Evolutionary conservation across 2,329 filamentous ascomycete species (phyloP).

Genomic region (Xylaria hypoxylon): DNA sequence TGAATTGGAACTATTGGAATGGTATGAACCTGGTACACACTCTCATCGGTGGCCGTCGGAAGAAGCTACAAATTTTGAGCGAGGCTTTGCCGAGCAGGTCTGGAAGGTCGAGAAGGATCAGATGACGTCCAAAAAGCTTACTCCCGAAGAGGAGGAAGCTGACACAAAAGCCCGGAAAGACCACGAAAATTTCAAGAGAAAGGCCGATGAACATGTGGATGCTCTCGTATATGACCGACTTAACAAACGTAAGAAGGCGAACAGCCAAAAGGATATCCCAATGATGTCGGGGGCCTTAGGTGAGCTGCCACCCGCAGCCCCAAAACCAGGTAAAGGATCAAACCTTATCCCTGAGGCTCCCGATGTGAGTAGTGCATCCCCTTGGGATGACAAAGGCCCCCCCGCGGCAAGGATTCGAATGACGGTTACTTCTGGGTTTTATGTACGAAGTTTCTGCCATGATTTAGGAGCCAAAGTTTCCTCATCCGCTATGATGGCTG

Average conservation of each 20-base stretch:
- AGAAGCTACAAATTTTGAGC: conserved; percentile 81
- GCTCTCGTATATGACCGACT: conserved; percentile 65
- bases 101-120: conserved; percentile 72
- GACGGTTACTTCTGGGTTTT: conserved; percentile 96
- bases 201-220: conserved; percentile 69
- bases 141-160: conserved; percentile 65
- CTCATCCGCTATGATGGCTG: conserved; percentile 87
- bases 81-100: conserved; percentile 78
- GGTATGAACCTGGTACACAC: conserved; percentile 84
- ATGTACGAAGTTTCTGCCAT: conserved; percentile 92
- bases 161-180: conserved; percentile 67
- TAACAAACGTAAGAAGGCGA: conserved; percentile 53
- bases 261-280: conserved; percentile 52
- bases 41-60: conserved; percentile 81
- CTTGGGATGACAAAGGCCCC: conserved; percentile 71
- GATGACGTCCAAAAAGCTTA: conserved; percentile 61
- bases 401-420: conserved; percentile 86
- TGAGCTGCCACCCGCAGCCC: conserved; percentile 59
- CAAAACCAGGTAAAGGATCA: conserved; percentile 59
- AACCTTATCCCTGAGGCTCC: conserved; percentile 65
- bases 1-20: conserved; percentile 85
- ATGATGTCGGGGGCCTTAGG: conserved; percentile 71
- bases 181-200: conserved; percentile 68
- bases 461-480: conserved; percentile 86
- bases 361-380: conserved; percentile 60